Evolutionary conservation across 2,329 filamentous ascomycete genomes (phyloP).

Genomic region (Penicillium sp.): DNA sequence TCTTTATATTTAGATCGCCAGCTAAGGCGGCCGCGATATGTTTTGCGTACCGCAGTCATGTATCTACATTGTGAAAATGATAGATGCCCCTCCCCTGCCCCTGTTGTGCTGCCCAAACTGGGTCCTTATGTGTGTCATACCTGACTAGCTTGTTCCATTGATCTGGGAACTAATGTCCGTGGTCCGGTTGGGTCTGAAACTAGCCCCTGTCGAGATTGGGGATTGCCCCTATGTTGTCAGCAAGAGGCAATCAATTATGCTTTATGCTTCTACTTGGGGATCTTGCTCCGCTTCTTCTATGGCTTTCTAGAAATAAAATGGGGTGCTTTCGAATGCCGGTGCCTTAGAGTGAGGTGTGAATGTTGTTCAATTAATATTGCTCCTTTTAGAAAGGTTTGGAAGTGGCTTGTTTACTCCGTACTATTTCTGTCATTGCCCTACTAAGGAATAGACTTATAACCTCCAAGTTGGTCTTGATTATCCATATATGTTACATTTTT

Average conservation of each 20-base stretch:
- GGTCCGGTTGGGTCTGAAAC: background rate
- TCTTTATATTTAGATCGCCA: conserved; percentile 10
- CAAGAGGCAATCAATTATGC: background rate
- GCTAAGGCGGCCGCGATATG: background rate
- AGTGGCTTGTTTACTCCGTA: background rate
- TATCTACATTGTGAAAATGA: background rate
- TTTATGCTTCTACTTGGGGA: background rate
- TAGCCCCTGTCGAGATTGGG: background rate
- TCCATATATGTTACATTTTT: background rate
- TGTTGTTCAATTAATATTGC: background rate
- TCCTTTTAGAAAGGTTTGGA: background rate
- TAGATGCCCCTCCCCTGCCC: background rate
- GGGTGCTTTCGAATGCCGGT: background rate
- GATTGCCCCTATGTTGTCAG: conserved; percentile 3
- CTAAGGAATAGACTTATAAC: background rate
- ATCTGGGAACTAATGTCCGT: conserved; percentile 4
- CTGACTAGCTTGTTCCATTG: background rate
- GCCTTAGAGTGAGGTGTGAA: background rate
- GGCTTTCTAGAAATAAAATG: conserved; percentile 3
- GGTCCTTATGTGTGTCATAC: conserved; percentile 1
- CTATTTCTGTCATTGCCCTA: background rate
- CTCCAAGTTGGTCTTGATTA: no score
- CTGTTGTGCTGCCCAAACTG: background rate
- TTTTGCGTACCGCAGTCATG: background rate
- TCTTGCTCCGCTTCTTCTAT: conserved; percentile 6